Evolutionary conservation across 2,329 filamentous ascomycete genomes (phyloP).

Genomic region (Sclerotinia minor): DNA sequence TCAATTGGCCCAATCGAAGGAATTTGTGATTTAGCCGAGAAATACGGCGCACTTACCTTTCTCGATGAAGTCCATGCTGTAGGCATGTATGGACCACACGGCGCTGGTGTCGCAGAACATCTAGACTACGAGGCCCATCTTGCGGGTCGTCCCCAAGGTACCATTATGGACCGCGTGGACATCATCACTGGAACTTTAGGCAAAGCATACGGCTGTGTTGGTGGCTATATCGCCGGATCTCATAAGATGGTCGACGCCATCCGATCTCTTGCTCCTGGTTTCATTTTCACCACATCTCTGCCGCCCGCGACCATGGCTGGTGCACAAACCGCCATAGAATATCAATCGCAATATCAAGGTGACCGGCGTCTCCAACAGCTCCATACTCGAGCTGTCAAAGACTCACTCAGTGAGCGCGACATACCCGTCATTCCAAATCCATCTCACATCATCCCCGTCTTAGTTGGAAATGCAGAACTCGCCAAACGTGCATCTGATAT

Average conservation of each 20-base stretch:
- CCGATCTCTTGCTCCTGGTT: constrained; percentile 90
- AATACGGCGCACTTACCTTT: constrained; percentile 97
- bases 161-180: constrained; percentile 92
- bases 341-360: constrained; percentile 81
- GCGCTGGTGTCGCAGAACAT: constrained; percentile 95
- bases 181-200: constrained; percentile 97
- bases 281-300: constrained; percentile 98
- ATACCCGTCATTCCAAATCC: constrained; percentile 98
- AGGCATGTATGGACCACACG: constrained; percentile 96
- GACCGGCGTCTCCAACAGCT: constrained; percentile 92
- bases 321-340: constrained; percentile 86
- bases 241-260: constrained; percentile 86
- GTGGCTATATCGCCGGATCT: constrained; percentile 94
- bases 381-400: constrained; percentile 93
- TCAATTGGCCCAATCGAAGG: constrained; percentile 93
- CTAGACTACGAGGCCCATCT: constrained; percentile 88
- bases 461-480: constrained; percentile 90
- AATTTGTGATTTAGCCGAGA: constrained; percentile 94
- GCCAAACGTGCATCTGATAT: constrained; percentile 92
- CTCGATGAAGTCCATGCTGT: constrained; percentile 98
- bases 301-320: constrained; percentile 97
- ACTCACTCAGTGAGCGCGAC: constrained; percentile 71
- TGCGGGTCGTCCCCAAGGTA: constrained; percentile 72
- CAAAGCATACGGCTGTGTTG: constrained; percentile 97
- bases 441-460: constrained; percentile 89